Evolutionary conservation across 176 grass and related monocot species (phyloP).

Genomic region (Hsuehochloa calcarea): DNA sequence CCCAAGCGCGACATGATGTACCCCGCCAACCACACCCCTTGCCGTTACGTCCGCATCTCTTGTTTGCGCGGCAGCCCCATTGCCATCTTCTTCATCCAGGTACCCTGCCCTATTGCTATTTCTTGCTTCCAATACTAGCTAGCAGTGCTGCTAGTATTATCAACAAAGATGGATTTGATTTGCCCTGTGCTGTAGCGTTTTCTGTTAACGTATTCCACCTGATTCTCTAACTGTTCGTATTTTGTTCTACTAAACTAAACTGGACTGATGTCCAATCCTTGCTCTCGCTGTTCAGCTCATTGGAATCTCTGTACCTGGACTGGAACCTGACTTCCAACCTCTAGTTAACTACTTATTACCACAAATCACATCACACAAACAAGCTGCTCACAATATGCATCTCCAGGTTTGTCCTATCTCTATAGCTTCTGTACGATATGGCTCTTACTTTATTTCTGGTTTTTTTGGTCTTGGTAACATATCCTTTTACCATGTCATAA

Average conservation of each 20-base stretch:
- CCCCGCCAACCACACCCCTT: constrained; percentile 68
- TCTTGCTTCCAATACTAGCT: not conserved
- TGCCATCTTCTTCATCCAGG: constrained; percentile 92
- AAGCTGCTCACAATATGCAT: constrained; percentile 72
- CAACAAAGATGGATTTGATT: no score
- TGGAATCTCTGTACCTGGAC: constrained; percentile 80
- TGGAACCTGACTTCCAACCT: constrained; percentile 90
- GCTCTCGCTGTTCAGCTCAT: constrained; percentile 44
- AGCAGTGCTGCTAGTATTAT: not conserved
- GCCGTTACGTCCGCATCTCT: constrained; percentile 87
- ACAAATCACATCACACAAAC: constrained; percentile 72
- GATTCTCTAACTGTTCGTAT: no score
- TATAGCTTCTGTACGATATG: not conserved
- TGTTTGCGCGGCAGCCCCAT: constrained; percentile 89
- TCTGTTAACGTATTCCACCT: no score
- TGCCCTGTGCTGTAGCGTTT: no score
- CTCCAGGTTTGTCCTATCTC: constrained; percentile 59
- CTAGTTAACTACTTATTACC: constrained; percentile 76
- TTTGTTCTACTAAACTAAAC: no score
- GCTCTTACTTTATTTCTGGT: constrained; percentile 22
- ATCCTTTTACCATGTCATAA: not conserved
- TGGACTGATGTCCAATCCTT: no score
- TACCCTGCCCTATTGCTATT: not conserved
- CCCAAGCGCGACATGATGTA: constrained; percentile 93
- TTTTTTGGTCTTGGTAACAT: not conserved